Evolutionary conservation across 345 rosid species (phyloP), one percentile per base, ranked within the genome.

Genomic region (Eucalyptus curtisii): DNA sequence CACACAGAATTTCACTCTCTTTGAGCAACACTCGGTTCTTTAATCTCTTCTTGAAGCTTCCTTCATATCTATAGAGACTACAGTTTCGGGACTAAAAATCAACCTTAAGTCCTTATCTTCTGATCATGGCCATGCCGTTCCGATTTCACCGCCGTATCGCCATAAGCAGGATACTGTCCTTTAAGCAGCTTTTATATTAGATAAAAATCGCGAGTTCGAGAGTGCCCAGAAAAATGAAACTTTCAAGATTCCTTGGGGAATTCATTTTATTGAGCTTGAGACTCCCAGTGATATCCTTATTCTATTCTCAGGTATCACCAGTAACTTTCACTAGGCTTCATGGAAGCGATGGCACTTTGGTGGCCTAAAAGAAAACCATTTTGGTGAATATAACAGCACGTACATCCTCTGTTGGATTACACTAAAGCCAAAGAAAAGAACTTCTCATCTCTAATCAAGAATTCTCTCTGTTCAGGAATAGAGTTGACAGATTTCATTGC

Each of bases 101-200:
- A 40, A 68, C 44, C 80, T 68, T 6, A 17, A 33, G 42, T 68
- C 80, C 24, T 61, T n/a, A 14, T 66, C 40, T 68, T 68, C 80
- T 68, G 2, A 33, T 68, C 80, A 17, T 68, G 44, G 80, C 25
- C 44, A 68, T 68, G 44, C 44, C 4, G 4, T 33, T 33, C 44
- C 2, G 1, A 33, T 33, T 33, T 68, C 13, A 33, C 44, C 2
- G 2, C 44, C 2, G 0, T 15, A 68, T 68, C 2, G 13, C 42
- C 80, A 9, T 68, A 19, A 68, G 3, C 19, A 17, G 44, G 44
- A 68, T 68, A 68, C 80, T 68, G 24, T 19, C 2, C 2, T 68
- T 68, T 33, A 66, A 66, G 79, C 79, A 66, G 42, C 79, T 31
- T 31, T 66, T 66, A 31, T 31, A 66, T 66, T 15, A 66, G 42